A percentile compares a stretch with the other conserved stretches of the same genome.
phyloP scores from a whole-genome alignment of 176 grass and related monocot genomes.

The Chloris gayana region DNA sequence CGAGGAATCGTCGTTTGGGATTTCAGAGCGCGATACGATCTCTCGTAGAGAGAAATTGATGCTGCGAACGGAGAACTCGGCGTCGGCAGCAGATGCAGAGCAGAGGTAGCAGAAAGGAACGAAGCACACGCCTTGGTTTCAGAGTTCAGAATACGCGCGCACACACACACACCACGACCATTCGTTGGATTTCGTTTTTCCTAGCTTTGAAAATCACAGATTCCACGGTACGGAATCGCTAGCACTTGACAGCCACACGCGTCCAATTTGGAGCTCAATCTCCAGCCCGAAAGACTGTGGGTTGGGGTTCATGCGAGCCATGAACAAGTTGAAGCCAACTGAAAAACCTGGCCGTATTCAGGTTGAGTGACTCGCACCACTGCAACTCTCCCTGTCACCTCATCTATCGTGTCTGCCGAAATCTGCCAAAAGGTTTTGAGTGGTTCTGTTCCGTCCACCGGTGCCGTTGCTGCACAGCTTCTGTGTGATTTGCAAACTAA shows the following conservation, averaged over 20 bases:
- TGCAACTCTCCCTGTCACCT: conserved; percentile 8
- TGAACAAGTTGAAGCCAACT: not conserved
- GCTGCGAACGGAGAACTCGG: no score
- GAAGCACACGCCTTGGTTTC: not conserved
- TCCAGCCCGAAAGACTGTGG: not conserved
- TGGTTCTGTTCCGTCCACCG: not conserved
- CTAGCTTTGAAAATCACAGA: not conserved
- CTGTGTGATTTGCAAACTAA: not conserved
- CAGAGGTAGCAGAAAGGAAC: no score
- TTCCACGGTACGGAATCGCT: not conserved
- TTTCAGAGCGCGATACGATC: no score
- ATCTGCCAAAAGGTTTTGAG: not conserved
- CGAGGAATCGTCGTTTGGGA: not conserved
- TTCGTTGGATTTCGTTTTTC: not conserved
- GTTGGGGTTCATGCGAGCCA: not conserved
- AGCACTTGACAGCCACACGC: not conserved
- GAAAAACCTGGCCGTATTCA: not conserved
- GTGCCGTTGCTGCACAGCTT: not conserved
- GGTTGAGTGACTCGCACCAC: not conserved
- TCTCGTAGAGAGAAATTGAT: no score
- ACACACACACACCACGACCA: no score
- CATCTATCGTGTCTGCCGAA: not conserved
- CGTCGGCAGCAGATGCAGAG: no score
- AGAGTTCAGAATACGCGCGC: not conserved
- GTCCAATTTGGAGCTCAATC: not conserved